Base-by-base conservation (phyloP, 108 stramenopile species). In the Conticribra weissflogii region DNA sequence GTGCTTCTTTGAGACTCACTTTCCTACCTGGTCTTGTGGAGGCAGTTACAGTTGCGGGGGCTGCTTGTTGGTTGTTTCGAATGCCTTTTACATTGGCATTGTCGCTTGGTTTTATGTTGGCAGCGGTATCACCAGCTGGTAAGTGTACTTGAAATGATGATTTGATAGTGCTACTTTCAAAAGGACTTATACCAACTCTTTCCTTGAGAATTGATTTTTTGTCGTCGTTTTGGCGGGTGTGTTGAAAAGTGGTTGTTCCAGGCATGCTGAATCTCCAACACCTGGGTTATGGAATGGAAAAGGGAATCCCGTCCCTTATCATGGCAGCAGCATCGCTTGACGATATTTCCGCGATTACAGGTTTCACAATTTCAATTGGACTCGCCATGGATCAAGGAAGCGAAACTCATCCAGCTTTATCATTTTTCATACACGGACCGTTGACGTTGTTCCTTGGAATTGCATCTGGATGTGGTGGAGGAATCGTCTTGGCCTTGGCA, bases 221-320 rank as follows among this genome's bases (percentile, higher is more conserved):
- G n/a, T n/a, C n/a, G n/a, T n/a, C n/a, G n/a, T n/a, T n/a, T n/a
- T n/a, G n/a, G n/a, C n/a, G n/a, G n/a, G n/a, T 45, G 12, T 15
- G 12, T 45, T 45, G 8, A 15, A n/a, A 41, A 41, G 34, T 81
- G 3, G 84, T 81, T 12, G 78, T 82, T 14, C 67, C 61, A 23
- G 59, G 69, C 4, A 79, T 85, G 71, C 30, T 79, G 0, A 27
- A 48, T 22, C 55, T 85, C 0, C 46, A 78, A 59, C 57, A 59
- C 8, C 15, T 44, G 29, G 81, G 81, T 5, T 79, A 76, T 32
- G 81, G 84, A 14, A 52, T 67, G 0, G 55, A 29, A 5, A 70
- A 79, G 57, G 84, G 84, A 15, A 82, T 85, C 44, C 84, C 84
- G 2, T 77, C 78, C 22, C 51, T 85, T 21, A 56, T 85, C 15